A percentile compares a stretch with the other conserved stretches of the same genome.
These are phyloP conservation scores for Cladophialophora bantiana DNA, from an alignment of 2,329 filamentous ascomycete genomes.

Conservation along the genomic window DNA sequence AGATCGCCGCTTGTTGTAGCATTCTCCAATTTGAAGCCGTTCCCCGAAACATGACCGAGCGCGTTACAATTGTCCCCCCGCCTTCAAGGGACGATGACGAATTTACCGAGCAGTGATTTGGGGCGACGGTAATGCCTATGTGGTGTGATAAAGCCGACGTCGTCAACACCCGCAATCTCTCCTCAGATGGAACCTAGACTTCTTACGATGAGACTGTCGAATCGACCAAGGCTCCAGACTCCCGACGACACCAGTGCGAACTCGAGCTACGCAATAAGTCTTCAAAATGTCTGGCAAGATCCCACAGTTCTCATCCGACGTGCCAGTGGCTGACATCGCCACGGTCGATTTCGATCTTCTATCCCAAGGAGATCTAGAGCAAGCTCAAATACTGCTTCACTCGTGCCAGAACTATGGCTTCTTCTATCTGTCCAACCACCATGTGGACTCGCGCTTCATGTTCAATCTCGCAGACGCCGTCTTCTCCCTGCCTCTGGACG, in stretches of 20 bases:
- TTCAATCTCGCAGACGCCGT: slow-evolving; percentile 21
- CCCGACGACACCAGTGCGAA: neutral
- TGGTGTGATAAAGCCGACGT: neutral
- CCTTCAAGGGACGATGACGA: neutral
- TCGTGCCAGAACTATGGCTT: slow-evolving; percentile 28
- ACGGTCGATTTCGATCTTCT: slow-evolving; percentile 26
- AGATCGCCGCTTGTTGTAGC: neutral
- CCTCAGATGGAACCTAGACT: neutral
- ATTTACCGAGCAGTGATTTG: neutral
- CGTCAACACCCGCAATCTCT: neutral
- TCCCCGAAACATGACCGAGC: neutral
- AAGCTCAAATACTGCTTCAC: slow-evolving; percentile 17
- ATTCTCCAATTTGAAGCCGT: neutral
- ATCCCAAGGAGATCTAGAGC: slow-evolving; percentile 16
- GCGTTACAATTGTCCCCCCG: neutral
- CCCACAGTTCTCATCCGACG: slow-evolving; percentile 19
- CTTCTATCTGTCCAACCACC: slow-evolving; percentile 28
- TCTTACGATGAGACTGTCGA: neutral
- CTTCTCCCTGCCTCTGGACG: slow-evolving; percentile 23
- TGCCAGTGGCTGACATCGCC: slow-evolving; percentile 26
- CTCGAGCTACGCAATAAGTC: neutral
- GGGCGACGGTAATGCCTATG: neutral
- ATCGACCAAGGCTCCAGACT: neutral
- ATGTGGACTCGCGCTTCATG: slow-evolving; percentile 26
- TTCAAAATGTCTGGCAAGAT: slow-evolving; percentile 12